A percentile compares a stretch with the other conserved stretches of the same genome.
These are phyloP conservation scores for Cryptococcus hybrid DNA, from an alignment of 1,284 basidiomycete genomes.

Conservation along the genomic window DNA sequence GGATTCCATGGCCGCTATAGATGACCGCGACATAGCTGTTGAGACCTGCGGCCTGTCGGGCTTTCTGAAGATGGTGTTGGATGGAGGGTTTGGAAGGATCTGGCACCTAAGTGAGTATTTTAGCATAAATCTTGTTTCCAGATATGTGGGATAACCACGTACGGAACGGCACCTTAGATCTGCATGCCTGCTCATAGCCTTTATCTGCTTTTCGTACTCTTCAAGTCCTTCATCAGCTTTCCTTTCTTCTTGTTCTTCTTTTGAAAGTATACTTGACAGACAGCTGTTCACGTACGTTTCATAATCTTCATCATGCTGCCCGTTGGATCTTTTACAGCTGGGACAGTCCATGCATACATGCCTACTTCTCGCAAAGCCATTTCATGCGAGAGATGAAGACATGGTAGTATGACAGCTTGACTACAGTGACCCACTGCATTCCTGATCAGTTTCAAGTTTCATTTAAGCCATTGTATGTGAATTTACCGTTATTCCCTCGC, in stretches of 20 bases:
- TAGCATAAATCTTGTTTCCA: not conserved
- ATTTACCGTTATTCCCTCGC: conserved; percentile 1
- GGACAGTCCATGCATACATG: conserved; percentile 32
- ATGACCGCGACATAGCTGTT: conserved; percentile 33
- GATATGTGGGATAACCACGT: not conserved
- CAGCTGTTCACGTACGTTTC: conserved; percentile 24
- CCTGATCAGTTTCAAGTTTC: not conserved
- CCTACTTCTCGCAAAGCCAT: conserved; percentile 33
- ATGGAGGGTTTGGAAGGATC: conserved; percentile 33
- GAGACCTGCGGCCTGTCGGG: conserved; percentile 28
- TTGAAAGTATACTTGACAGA: not conserved
- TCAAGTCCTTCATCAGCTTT: not conserved
- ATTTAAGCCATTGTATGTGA: not conserved
- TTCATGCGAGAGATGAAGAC: conserved; percentile 35
- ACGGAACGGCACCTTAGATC: conserved; percentile 16
- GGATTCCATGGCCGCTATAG: conserved; percentile 39
- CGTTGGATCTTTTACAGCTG: conserved; percentile 26
- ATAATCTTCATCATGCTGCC: conserved; percentile 37
- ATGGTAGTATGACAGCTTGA: conserved; percentile 35
- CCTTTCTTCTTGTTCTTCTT: not conserved
- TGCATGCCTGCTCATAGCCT: conserved; percentile 6
- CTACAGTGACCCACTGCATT: conserved; percentile 21
- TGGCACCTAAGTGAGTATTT: conserved; percentile 18
- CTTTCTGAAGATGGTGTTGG: conserved; percentile 32
- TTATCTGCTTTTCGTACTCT: conserved; percentile 22